Conservation (phyloP, 2,329 filamentous ascomycete species). For the Phialocephala sp. region DNA sequence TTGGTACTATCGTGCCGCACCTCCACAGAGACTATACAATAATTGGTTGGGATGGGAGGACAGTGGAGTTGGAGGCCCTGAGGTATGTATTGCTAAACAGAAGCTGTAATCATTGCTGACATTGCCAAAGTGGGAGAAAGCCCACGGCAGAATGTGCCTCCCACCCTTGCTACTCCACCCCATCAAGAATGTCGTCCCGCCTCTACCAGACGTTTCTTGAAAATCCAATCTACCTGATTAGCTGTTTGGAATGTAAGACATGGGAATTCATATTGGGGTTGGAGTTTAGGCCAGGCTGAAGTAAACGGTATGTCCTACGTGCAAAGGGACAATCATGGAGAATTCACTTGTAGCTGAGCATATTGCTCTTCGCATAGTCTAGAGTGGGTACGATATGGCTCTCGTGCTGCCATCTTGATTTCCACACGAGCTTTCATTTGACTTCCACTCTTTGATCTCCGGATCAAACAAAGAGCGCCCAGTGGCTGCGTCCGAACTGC, state of each 20-base stretch:
- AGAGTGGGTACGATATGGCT: background rate
- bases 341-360: background rate
- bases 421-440: background rate
- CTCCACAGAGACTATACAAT: slow-evolving; percentile 64
- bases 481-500: background rate
- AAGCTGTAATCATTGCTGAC: slow-evolving; percentile 11
- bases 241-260: background rate
- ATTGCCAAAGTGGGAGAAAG: slow-evolving; percentile 55
- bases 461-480: background rate
- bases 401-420: background rate
- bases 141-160: slow-evolving; percentile 61
- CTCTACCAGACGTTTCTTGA: slow-evolving; percentile 47
- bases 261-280: background rate
- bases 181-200: slow-evolving; percentile 62
- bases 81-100: slow-evolving; percentile 29
- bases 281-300: background rate
- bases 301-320: slow-evolving; percentile 6
- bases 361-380: background rate
- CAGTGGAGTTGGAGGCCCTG: slow-evolving; percentile 56
- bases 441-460: background rate
- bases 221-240: slow-evolving; percentile 17
- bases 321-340: background rate
- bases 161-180: slow-evolving; percentile 65
- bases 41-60: slow-evolving; percentile 68
- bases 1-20: slow-evolving; percentile 65